These are phyloP conservation scores for Pyracantha coccinea DNA, from an alignment of 331 rosid species.

Conservation along the genomic window DNA sequence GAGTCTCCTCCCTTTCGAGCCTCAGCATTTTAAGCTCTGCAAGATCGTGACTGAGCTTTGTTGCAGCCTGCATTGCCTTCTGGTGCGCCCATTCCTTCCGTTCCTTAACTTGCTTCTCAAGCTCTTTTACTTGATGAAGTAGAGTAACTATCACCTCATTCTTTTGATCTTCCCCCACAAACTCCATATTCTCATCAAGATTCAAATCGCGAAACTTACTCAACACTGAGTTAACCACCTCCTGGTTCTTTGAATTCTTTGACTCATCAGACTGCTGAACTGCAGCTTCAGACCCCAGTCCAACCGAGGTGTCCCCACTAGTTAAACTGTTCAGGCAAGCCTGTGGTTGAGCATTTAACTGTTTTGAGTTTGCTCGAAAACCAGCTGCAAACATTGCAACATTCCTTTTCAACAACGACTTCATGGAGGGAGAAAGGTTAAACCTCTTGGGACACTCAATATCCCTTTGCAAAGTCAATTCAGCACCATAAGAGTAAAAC, in stretches of 20 bases:
- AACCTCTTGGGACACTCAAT: slow-evolving; percentile 82
- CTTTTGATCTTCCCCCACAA: slow-evolving; percentile 75
- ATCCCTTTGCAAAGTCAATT: slow-evolving; percentile 45
- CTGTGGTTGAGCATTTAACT: slow-evolving; percentile 36
- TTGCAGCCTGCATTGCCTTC: slow-evolving; percentile 93
- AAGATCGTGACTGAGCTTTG: slow-evolving; percentile 67
- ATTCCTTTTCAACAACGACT: slow-evolving; percentile 67
- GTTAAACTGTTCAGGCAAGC: slow-evolving; percentile 17
- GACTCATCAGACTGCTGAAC: slow-evolving; percentile 42
- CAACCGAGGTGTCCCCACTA: slow-evolving; percentile 32
- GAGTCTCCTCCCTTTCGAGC: slow-evolving; percentile 86
- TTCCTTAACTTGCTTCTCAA: slow-evolving; percentile 75
- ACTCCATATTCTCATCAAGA: slow-evolving; percentile 65
- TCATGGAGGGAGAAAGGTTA: slow-evolving; percentile 83
- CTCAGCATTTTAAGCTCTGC: slow-evolving; percentile 76
- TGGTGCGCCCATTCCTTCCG: slow-evolving; percentile 90
- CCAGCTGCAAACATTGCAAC: slow-evolving; percentile 91
- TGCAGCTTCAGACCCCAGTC: slow-evolving; percentile 32
- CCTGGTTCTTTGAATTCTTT: slow-evolving; percentile 44
- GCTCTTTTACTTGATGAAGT: slow-evolving; percentile 74
- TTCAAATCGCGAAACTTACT: slow-evolving; percentile 77
- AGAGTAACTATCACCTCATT: slow-evolving; percentile 67
- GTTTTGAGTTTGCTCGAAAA: slow-evolving; percentile 70
- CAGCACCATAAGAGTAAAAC: slow-evolving; percentile 43
- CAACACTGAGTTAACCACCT: slow-evolving; percentile 61